Conservation (phyloP, 75 land plant species). For the Ceratopteris richardii region DNA sequence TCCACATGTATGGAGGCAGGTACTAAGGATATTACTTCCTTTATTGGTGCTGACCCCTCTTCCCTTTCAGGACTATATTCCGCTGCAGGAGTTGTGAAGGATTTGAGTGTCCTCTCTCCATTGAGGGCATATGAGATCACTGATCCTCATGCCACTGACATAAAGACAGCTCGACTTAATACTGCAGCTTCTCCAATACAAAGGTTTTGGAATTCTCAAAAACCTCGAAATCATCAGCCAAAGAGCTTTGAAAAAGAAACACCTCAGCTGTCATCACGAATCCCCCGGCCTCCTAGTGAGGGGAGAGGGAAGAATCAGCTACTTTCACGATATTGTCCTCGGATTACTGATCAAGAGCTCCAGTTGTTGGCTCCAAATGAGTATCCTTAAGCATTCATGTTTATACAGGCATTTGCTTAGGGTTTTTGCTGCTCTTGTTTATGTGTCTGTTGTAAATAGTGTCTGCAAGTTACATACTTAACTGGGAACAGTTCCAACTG, state of each 20-base stretch:
- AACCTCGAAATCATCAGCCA: not conserved
- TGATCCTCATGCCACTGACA: not conserved
- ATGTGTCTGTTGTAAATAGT: not conserved
- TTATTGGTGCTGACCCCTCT: not conserved
- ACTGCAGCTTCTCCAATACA: not conserved
- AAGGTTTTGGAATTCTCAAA: not conserved
- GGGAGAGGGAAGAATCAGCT: constrained; percentile 75
- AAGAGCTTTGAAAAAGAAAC: not conserved
- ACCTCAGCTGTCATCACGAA: constrained; percentile 29
- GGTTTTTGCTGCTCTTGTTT: not conserved
- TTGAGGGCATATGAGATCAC: not conserved
- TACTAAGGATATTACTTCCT: not conserved
- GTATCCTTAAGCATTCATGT: too few species aligned
- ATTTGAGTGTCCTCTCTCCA: too few species aligned
- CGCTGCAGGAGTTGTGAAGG: not conserved
- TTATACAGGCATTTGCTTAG: too few species aligned
- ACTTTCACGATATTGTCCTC: constrained; percentile 94
- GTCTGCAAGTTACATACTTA: not conserved
- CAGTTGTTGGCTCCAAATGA: constrained; percentile 76
- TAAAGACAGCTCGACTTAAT: not conserved
- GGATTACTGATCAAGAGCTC: constrained; percentile 90
- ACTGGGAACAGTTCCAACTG: constrained; percentile 47
- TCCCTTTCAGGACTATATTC: not conserved
- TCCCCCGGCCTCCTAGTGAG: constrained; percentile 85
- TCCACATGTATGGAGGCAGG: not conserved